These are phyloP conservation scores for Xylariales sp. DNA, from an alignment of 2,329 filamentous ascomycete species.

Conservation along the genomic window DNA sequence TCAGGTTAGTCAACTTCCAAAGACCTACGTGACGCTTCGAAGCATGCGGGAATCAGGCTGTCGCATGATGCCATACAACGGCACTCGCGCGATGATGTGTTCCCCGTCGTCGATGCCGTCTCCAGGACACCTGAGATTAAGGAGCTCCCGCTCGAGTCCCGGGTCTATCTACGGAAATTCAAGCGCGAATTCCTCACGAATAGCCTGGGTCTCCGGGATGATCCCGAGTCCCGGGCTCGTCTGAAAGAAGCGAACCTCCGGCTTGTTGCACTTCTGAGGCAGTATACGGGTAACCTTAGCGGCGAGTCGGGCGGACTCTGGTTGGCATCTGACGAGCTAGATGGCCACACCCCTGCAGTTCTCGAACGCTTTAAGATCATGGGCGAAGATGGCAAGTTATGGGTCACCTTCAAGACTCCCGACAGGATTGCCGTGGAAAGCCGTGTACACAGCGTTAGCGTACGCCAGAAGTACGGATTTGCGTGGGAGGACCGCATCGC, in stretches of 20 bases:
- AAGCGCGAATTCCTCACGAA: neutral
- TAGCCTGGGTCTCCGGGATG: neutral
- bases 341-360: neutral
- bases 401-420: constrained; percentile 2
- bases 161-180: constrained; percentile 1
- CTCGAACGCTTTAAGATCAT: constrained; percentile 2
- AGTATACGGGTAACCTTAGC: neutral
- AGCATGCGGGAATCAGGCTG: neutral
- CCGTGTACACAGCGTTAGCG: neutral
- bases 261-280: neutral
- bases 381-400: neutral
- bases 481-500: neutral
- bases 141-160: neutral
- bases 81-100: neutral
- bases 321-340: neutral
- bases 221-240: neutral
- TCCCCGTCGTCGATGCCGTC: constrained; percentile 2
- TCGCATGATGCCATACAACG: neutral
- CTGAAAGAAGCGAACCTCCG: constrained; percentile 2
- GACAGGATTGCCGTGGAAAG: neutral
- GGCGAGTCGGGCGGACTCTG: neutral
- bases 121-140: neutral
- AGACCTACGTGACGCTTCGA: constrained; percentile 1
- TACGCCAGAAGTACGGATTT: neutral
- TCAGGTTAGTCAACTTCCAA: neutral